Evolutionary conservation across 1,284 basidiomycete genomes (phyloP).

Genomic region (Pseudozyma tsukubaensis): DNA sequence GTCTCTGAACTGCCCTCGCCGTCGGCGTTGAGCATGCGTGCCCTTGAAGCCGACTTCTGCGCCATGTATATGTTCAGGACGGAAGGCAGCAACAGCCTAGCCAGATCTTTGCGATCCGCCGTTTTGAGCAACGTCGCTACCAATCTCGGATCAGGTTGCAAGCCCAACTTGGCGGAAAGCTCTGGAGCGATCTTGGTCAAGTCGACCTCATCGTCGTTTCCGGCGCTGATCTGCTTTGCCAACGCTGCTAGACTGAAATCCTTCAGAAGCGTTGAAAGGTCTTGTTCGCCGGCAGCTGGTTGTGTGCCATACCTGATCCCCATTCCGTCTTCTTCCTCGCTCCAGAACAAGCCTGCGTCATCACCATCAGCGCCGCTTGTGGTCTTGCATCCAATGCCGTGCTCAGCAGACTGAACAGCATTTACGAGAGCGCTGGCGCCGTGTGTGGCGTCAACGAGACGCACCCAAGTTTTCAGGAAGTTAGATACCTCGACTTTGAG

Average conservation of each 20-base stretch:
- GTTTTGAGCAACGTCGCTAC: conserved; percentile 41
- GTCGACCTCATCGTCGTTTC: conserved; percentile 25
- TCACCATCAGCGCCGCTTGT: not conserved
- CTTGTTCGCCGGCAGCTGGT: conserved; percentile 6
- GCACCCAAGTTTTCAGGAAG: conserved; percentile 54
- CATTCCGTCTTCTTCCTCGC: conserved; percentile 25
- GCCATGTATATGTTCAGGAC: conserved; percentile 54
- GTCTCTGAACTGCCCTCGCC: conserved; percentile 18
- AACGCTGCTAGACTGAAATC: conserved; percentile 36
- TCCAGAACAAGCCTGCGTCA: conserved; percentile 27
- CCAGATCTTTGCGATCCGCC: conserved; percentile 43
- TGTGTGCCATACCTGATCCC: conserved; percentile 24
- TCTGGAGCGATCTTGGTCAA: conserved; percentile 34
- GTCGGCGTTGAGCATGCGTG: conserved; percentile 7
- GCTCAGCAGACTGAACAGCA: conserved; percentile 25
- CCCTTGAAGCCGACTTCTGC: conserved; percentile 23
- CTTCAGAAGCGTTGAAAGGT: conserved; percentile 30
- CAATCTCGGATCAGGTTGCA: conserved; percentile 47
- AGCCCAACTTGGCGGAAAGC: conserved; percentile 41
- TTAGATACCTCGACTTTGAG: conserved; percentile 41
- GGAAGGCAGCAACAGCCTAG: conserved; percentile 25
- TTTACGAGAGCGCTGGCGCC: conserved; percentile 16
- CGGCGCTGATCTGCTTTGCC: conserved; percentile 40
- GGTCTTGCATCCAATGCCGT: conserved; percentile 30
- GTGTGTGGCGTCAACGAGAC: conserved; percentile 44